These are phyloP conservation scores for Stephania japonica DNA, from an alignment of 164 flowering plant species.

Conservation along the genomic window DNA sequence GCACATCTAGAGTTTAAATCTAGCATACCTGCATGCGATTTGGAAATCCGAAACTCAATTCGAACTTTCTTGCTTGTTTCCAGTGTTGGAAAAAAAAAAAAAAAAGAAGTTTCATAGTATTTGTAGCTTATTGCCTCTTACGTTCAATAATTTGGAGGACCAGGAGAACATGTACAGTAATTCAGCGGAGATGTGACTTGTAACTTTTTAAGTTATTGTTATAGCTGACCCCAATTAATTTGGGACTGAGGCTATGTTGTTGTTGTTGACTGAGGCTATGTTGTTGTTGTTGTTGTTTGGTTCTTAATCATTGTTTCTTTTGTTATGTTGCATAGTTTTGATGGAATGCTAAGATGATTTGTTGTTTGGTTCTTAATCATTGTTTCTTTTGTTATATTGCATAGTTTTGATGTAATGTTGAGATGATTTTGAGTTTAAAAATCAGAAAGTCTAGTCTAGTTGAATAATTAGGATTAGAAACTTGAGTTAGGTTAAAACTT, in stretches of 20 bases:
- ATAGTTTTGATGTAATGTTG: too few species aligned
- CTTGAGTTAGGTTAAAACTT: too few species aligned
- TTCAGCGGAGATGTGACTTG: not conserved
- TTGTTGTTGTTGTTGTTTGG: not conserved
- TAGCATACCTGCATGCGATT: not conserved
- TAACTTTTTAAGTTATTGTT: not conserved
- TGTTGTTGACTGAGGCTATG: not conserved
- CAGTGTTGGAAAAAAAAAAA: not conserved
- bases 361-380: not conserved
- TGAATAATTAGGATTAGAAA: too few species aligned
- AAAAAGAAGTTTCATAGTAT: not conserved
- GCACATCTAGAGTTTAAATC: conserved; percentile 58
- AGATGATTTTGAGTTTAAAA: too few species aligned
- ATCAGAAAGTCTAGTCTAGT: too few species aligned
- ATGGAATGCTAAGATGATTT: too few species aligned
- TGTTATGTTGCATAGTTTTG: too few species aligned
- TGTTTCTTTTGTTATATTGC: too few species aligned
- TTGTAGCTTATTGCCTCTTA: not conserved
- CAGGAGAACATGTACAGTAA: not conserved
- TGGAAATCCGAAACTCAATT: not conserved
- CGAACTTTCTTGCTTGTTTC: not conserved
- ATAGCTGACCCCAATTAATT: too few species aligned
- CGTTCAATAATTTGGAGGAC: not conserved
- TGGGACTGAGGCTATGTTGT: not conserved
- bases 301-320: too few species aligned